A percentile compares a stretch with the other conserved stretches of the same genome.
Evolutionary conservation across 2,329 filamentous ascomycete genomes (phyloP).

Genomic region (Rachicladosporium sp.): DNA sequence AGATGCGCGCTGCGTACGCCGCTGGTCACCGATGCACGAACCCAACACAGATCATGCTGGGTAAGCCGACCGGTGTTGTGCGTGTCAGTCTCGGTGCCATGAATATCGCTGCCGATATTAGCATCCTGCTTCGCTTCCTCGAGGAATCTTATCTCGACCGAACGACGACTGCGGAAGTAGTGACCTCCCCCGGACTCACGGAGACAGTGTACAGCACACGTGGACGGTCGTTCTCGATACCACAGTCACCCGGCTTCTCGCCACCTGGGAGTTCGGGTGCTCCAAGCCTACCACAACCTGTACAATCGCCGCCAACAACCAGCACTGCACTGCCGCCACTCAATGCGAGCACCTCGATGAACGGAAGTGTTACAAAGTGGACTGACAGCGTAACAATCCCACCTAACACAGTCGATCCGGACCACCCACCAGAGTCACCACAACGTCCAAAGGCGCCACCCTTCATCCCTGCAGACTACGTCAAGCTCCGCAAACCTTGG

Average conservation of each 20-base stretch:
- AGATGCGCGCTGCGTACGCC: constrained; percentile 43
- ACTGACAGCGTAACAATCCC: too few relatives aligned
- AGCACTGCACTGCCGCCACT: constrained; percentile 1
- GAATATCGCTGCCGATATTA: constrained; percentile 45
- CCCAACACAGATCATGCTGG: constrained; percentile 41
- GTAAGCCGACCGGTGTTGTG: constrained; percentile 48
- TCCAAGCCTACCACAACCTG: too few relatives aligned
- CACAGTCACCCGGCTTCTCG: background rate
- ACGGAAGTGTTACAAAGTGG: too few relatives aligned
- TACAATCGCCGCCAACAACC: too few relatives aligned
- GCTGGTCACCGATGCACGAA: constrained; percentile 47
- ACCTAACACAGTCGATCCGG: background rate
- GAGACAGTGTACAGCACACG: too few relatives aligned
- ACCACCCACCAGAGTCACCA: background rate
- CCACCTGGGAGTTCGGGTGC: too few relatives aligned
- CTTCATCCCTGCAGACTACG: constrained; percentile 13
- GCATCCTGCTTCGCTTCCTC: constrained; percentile 45
- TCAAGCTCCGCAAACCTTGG: constrained; percentile 12
- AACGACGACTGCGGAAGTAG: background rate
- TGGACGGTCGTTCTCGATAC: constrained; percentile 1
- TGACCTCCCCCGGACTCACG: background rate
- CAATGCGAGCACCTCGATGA: constrained; percentile 1
- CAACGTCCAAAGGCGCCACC: constrained; percentile 11
- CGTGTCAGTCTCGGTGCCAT: constrained; percentile 50
- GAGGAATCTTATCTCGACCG: constrained; percentile 19